These are phyloP conservation scores for Biscutella laevigata DNA, from an alignment of 441 rosid genomes.

Conservation along the genomic window DNA sequence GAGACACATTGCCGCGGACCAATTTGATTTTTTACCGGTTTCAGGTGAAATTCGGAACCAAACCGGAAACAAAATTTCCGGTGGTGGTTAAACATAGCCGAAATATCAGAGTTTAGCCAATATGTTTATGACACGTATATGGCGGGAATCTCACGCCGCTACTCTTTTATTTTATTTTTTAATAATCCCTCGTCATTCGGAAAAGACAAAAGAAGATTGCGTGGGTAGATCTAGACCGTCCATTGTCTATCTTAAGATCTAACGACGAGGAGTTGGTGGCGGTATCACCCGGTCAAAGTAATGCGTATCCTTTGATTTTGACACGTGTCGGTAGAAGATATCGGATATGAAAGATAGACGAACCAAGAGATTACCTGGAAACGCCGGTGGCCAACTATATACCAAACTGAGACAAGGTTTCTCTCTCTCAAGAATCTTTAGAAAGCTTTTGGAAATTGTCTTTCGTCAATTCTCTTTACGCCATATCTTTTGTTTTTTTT, in stretches of 20 bases:
- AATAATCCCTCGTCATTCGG: constrained; percentile 12
- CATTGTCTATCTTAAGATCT: constrained; percentile 23
- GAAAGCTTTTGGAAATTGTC: constrained; percentile 17
- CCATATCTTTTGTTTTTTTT: constrained; percentile 9
- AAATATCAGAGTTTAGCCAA: not conserved
- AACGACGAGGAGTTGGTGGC: constrained; percentile 37
- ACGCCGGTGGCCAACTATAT: constrained; percentile 58
- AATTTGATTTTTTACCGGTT: constrained; percentile 7
- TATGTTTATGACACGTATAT: constrained; percentile 1
- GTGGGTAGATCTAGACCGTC: constrained; percentile 2
- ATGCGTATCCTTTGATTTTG: constrained; percentile 19
- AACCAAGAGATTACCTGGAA: constrained; percentile 47
- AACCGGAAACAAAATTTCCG: not conserved
- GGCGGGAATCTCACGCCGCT: constrained; percentile 17
- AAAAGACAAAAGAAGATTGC: constrained; percentile 11
- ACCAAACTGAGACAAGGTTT: constrained; percentile 32
- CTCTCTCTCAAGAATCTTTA: constrained; percentile 10
- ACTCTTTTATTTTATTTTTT: not conserved
- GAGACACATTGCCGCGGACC: too few relatives aligned
- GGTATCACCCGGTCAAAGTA: constrained; percentile 28
- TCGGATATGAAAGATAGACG: constrained; percentile 32
- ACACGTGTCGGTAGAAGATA: constrained; percentile 34
- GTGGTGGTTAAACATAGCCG: not conserved
- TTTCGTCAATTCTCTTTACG: constrained; percentile 15
- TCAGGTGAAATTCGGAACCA: not conserved